phyloP scores from a whole-genome alignment of 163 green algal genomes.

The Scenedesmus sp. region DNA sequence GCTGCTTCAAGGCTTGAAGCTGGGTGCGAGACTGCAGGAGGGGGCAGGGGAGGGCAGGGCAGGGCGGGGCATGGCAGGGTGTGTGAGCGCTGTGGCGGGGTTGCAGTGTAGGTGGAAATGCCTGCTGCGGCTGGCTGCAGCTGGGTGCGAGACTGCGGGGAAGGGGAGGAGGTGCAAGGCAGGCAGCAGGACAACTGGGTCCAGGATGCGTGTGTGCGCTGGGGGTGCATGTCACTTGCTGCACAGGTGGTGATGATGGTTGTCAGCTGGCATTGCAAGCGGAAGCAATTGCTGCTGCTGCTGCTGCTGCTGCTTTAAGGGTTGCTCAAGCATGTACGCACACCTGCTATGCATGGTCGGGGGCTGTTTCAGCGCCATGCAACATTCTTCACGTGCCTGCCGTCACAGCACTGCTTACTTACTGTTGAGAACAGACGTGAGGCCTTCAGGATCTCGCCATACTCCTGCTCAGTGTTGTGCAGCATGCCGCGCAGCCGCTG shows the following conservation, averaged over 20 bases:
- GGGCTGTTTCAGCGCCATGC: neutral
- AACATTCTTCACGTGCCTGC: neutral
- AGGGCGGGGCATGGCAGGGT: too few species aligned
- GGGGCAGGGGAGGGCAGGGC: neutral
- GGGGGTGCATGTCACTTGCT: neutral
- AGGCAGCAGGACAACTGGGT: too few species aligned
- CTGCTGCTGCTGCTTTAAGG: neutral
- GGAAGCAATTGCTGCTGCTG: neutral
- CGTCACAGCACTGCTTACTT: neutral
- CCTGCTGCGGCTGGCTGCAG: neutral
- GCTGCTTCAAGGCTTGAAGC: neutral
- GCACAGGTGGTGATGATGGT: neutral
- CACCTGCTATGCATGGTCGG: neutral
- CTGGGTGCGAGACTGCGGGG: neutral
- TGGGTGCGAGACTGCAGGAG: neutral
- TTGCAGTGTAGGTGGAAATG: too few species aligned
- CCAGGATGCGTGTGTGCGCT: too few species aligned
- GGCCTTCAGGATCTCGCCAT: slow-evolving; percentile 22
- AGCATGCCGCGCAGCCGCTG: slow-evolving; percentile 5
- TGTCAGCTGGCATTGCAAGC: neutral
- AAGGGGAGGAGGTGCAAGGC: neutral
- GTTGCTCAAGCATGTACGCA: neutral
- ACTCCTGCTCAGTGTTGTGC: slow-evolving; percentile 10
- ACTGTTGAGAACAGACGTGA: neutral
- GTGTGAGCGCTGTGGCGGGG: too few species aligned